Base-by-base conservation (phyloP, 2,329 filamentous ascomycete species). In the Aspergillus terreus region DNA sequence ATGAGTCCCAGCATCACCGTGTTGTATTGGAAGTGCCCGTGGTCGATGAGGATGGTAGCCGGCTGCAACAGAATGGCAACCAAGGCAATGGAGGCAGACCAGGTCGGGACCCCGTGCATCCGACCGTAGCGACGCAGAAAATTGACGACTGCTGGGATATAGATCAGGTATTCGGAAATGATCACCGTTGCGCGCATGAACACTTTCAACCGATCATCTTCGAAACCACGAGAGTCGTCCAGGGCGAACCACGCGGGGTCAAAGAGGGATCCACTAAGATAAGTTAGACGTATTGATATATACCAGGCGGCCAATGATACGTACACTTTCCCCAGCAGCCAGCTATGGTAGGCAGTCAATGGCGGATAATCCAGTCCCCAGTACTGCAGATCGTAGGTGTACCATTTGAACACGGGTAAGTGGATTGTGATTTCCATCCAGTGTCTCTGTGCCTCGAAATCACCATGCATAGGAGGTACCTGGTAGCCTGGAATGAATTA, bases 331-430 rank as follows among this genome's bases (percentile, higher is more conserved):
- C 94, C 94, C 55, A 95, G 76, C n/a, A 94, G 67, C 92, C 92
- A 97, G 76, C 92, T 96, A 72, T 99, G 94, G 74, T 99, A 99
- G 47, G 94, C 95, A 48, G 94, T 99, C 73, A 99, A 81, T 47
- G 94, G 94, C 51, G 94, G 94, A 70, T 99, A 99, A 74, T 99
- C 94, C 59, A 99, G 80, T 0, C 95, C 95, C 94, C 94, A 99
- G 86, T 92, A 99, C 65, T 92, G 81, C 42, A 97, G 78, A 68
- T 99, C 92, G 70, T 99, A 90, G 67, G 95, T 96, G 72, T 99
- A 99, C 94, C 95, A 99, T 70, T 94, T 88, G 10, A 90, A 94
- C 35, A 95, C 80, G 12, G 94, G 94, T 2, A 99, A 78, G 53
- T 96, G 84, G 7, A 84, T 88, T 2, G 94, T 96, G 58, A 99